Evolutionary conservation across 2,329 filamentous ascomycete genomes (phyloP).

Genomic region (Penicillium sp.): DNA sequence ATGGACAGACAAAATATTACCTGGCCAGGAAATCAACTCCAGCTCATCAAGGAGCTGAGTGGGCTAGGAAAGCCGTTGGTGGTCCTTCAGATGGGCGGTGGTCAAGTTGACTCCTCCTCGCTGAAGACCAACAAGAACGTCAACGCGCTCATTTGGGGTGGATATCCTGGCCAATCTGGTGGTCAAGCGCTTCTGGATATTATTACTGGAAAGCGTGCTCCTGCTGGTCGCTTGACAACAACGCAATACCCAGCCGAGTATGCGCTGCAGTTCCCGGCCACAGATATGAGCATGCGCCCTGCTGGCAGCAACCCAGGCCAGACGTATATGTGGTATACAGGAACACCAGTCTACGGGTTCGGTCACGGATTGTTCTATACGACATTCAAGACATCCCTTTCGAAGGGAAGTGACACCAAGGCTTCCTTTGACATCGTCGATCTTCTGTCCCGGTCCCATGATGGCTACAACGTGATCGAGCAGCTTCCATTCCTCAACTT

Average conservation of each 20-base stretch:
- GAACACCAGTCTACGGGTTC: slow-evolving; percentile 49
- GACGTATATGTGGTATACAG: slow-evolving; percentile 55
- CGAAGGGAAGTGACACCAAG: not conserved
- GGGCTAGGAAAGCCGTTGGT: slow-evolving; percentile 48
- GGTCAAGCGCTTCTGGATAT: slow-evolving; percentile 51
- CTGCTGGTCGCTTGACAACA: slow-evolving; percentile 49
- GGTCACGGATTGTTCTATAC: slow-evolving; percentile 55
- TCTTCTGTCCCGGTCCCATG: slow-evolving; percentile 40
- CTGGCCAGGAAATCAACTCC: slow-evolving; percentile 52
- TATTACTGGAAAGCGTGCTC: slow-evolving; percentile 49
- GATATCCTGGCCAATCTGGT: slow-evolving; percentile 54
- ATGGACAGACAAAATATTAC: slow-evolving; percentile 49
- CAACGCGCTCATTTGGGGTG: slow-evolving; percentile 52
- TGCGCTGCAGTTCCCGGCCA: slow-evolving; percentile 49
- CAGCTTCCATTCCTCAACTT: slow-evolving; percentile 48
- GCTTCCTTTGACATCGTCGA: slow-evolving; percentile 42
- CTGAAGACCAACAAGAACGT: slow-evolving; percentile 49
- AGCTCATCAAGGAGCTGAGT: slow-evolving; percentile 47
- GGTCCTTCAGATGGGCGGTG: slow-evolving; percentile 52
- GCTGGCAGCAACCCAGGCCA: slow-evolving; percentile 48
- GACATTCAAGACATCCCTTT: slow-evolving; percentile 39
- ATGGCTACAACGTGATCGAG: slow-evolving; percentile 38
- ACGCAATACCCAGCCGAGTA: slow-evolving; percentile 51
- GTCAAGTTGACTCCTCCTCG: slow-evolving; percentile 51
- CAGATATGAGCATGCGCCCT: slow-evolving; percentile 51